These are phyloP conservation scores for Mrakia frigida DNA, from an alignment of 768 basidiomycete species.

Conservation along the genomic window DNA sequence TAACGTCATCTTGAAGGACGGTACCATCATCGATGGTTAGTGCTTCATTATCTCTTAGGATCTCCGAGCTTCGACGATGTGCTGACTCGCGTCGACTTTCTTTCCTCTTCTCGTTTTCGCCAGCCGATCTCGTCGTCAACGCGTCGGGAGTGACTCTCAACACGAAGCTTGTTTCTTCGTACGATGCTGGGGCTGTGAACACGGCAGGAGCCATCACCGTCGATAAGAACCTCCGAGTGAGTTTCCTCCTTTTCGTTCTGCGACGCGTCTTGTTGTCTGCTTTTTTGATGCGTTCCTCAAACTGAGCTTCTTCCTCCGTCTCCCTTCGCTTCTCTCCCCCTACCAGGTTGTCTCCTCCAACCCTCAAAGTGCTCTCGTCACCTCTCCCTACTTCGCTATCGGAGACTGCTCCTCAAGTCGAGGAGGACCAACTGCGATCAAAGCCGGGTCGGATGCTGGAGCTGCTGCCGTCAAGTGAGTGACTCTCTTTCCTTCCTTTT, in stretches of 20 bases:
- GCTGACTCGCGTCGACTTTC: neutral
- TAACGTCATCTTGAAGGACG: conserved; percentile 2
- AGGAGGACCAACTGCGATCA: conserved; percentile 19
- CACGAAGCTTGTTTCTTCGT: conserved; percentile 4
- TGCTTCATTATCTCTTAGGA: too few relatives aligned
- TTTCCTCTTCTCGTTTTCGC: neutral
- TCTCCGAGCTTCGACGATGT: too few relatives aligned
- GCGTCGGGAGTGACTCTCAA: conserved; percentile 20
- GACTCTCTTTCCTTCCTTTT: too few relatives aligned
- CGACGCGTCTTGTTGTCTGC: too few relatives aligned
- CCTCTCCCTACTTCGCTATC: conserved; percentile 16
- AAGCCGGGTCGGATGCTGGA: conserved; percentile 7
- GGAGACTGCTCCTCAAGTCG: conserved; percentile 16
- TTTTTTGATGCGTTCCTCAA: too few relatives aligned
- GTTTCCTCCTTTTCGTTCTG: neutral
- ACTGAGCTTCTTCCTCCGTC: too few relatives aligned
- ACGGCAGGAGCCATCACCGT: conserved; percentile 16
- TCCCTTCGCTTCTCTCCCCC: too few relatives aligned
- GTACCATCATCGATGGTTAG: conserved; percentile 6
- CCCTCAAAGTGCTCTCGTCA: neutral
- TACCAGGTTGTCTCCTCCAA: neutral
- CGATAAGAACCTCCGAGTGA: neutral
- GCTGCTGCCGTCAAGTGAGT: neutral
- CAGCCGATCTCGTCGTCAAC: conserved; percentile 28
- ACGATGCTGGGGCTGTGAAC: neutral